Evolutionary conservation across 345 rosid species (phyloP).

Genomic region (Boechera retrofracta): DNA sequence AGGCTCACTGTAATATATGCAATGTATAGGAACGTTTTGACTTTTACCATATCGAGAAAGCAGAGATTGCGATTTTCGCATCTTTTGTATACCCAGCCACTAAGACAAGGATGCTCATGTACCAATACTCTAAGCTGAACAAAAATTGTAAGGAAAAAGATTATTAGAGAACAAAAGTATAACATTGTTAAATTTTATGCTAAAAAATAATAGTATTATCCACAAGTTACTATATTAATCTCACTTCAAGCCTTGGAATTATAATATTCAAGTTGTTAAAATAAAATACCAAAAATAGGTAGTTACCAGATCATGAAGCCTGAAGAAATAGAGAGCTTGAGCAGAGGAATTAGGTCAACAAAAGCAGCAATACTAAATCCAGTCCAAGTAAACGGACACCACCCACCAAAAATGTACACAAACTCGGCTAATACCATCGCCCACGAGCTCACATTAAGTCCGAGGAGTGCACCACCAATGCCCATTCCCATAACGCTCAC

Average conservation of each 20-base stretch:
- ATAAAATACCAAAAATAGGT: background rate
- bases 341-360: conserved; percentile 52
- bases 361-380: conserved; percentile 62
- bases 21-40: background rate
- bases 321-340: conserved; percentile 67
- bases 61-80: conserved; percentile 58
- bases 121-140: conserved; percentile 64
- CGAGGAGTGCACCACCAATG: conserved; percentile 56
- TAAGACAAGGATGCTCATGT: conserved; percentile 56
- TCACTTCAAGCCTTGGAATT: background rate
- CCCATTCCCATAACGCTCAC: conserved; percentile 53
- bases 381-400: conserved; percentile 78
- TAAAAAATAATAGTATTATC: background rate
- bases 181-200: background rate
- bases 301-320: conserved; percentile 66
- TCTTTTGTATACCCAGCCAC: conserved; percentile 60
- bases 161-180: background rate
- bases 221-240: background rate
- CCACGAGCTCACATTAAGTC: conserved; percentile 56
- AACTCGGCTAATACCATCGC: conserved; percentile 50
- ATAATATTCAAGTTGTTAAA: background rate
- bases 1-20: background rate
- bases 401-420: conserved; percentile 62
- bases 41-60: conserved; percentile 59
- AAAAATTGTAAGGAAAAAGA: background rate